Evolutionary conservation across 2,329 filamentous ascomycete species (phyloP).

Genomic region (Karstenula rhodostoma): DNA sequence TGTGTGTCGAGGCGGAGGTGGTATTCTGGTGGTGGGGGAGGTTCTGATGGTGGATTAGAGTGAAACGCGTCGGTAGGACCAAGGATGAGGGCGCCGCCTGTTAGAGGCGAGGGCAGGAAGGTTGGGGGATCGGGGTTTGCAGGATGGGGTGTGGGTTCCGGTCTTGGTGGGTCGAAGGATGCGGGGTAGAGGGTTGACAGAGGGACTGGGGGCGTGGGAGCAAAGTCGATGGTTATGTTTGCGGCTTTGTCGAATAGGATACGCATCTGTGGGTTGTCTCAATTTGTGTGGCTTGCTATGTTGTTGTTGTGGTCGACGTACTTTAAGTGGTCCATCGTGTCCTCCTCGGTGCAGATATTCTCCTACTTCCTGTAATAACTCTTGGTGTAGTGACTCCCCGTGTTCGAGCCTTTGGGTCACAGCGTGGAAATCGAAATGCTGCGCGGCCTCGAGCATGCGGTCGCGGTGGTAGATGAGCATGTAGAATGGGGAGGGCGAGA

Average conservation of each 20-base stretch:
- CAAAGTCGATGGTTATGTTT: slow-evolving; percentile 49
- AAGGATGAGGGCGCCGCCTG: slow-evolving; percentile 46
- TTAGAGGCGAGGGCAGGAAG: slow-evolving; percentile 45
- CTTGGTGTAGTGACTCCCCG: slow-evolving; percentile 41
- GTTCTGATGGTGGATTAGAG: slow-evolving; percentile 26
- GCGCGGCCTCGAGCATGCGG: slow-evolving; percentile 71
- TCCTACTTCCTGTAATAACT: slow-evolving; percentile 45
- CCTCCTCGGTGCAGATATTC: slow-evolving; percentile 30
- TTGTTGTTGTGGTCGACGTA: slow-evolving; percentile 8
- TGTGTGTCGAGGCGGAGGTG: slow-evolving; percentile 62
- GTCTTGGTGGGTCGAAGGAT: slow-evolving; percentile 59
- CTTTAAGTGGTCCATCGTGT: slow-evolving; percentile 40
- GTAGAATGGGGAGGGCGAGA: slow-evolving; percentile 71
- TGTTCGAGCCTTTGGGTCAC: slow-evolving; percentile 46
- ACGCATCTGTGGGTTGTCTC: slow-evolving; percentile 55
- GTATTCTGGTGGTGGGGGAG: slow-evolving; percentile 49
- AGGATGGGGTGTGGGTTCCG: slow-evolving; percentile 27
- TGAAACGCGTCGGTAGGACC: slow-evolving; percentile 39
- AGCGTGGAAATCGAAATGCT: slow-evolving; percentile 58
- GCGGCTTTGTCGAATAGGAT: slow-evolving; percentile 59
- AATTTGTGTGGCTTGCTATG: neutral
- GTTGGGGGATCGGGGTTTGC: slow-evolving; percentile 32
- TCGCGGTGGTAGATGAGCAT: slow-evolving; percentile 82
- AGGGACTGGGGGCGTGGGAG: slow-evolving; percentile 51
- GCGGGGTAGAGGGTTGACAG: slow-evolving; percentile 66